Base-by-base conservation (phyloP, 192 early-diverging fungal genomes). In the Entophlyctis luteolus region DNA sequence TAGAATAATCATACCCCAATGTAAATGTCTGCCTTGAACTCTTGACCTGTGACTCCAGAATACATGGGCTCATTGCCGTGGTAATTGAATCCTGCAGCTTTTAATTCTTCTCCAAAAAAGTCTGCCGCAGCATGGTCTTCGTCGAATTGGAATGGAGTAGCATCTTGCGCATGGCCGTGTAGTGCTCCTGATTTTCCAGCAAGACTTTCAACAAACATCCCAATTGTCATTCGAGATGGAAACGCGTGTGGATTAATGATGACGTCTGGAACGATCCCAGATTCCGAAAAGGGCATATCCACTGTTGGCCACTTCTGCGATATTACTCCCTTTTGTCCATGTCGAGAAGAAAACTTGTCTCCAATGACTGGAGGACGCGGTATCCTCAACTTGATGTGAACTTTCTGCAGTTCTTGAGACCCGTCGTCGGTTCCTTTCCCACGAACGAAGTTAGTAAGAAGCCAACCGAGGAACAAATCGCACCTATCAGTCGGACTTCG, bases 201-300 rank as follows among this genome's bases (percentile, higher is more conserved):
- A 57, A 99, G 85, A 70, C 84, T 88, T 79, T 99, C 96, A 53
- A 99, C 93, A 86, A 99, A 98, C 96, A 99, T 99, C 65, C 96
- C 96, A 72, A 99, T 99, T 6, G 96, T 99, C 96, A 99, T 99
- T 72, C 96, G 92, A 10, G 94, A 96, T 37, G 96, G 96, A 87
- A 99, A 99, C 67, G 96, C 96, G 75, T 99, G 96, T 55, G 96
- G 96, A 77, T 98, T 98, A 84, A 99, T 98, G 71, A 98, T 99
- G 56, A 98, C 89, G 78, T 99, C 95, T 28, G 96, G 96, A 62
- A 93, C 87, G 72, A 99, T 98, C 20, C 96, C 96, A 0, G 90
- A 84, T 74, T 99, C 96, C 34, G 90, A 89, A 69, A 99, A 99
- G 3, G 96, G 95, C 94, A 99, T 96, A 72, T 99, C 95, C 23